These are phyloP conservation scores for Cladophialophora exuberans DNA, from an alignment of 2,329 filamentous ascomycete species.

Conservation along the genomic window DNA sequence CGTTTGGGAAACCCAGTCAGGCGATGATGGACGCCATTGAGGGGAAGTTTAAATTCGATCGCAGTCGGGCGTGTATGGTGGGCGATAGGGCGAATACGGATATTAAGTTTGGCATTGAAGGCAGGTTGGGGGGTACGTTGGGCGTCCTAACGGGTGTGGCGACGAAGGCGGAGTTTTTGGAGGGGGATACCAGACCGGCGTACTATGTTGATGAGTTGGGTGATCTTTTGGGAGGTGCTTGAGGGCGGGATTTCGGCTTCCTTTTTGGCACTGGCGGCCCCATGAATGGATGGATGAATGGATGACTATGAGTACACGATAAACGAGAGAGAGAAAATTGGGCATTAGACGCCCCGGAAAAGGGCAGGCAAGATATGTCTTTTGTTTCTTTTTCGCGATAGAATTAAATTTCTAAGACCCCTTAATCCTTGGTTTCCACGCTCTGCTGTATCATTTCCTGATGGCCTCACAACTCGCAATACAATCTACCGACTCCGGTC, in stretches of 20 bases:
- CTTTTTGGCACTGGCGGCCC: neutral
- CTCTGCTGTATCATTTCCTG: neutral
- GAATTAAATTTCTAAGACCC: slow-evolving; percentile 1
- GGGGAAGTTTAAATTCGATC: slow-evolving; percentile 89
- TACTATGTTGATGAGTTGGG: slow-evolving; percentile 85
- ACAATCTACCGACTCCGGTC: slow-evolving; percentile 14
- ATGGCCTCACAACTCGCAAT: slow-evolving; percentile 19
- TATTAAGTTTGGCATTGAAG: slow-evolving; percentile 92
- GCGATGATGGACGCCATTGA: slow-evolving; percentile 99
- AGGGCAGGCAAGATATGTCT: too few relatives aligned
- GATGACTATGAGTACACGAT: neutral
- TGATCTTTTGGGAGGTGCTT: slow-evolving; percentile 61
- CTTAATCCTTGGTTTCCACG: too few relatives aligned
- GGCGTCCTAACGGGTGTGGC: slow-evolving; percentile 89
- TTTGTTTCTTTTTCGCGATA: too few relatives aligned
- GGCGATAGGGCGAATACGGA: slow-evolving; percentile 94
- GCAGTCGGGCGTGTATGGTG: slow-evolving; percentile 88
- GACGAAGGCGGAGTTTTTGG: slow-evolving; percentile 78
- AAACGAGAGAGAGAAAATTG: neutral
- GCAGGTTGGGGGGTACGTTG: slow-evolving; percentile 85
- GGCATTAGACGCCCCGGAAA: slow-evolving; percentile 1
- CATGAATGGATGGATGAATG: neutral
- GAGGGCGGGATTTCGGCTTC: too few relatives aligned
- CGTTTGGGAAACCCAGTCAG: slow-evolving; percentile 92
- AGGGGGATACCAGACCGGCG: slow-evolving; percentile 72